Conservation (phyloP, 768 basidiomycete species). For the Glaciozyma martinii region DNA sequence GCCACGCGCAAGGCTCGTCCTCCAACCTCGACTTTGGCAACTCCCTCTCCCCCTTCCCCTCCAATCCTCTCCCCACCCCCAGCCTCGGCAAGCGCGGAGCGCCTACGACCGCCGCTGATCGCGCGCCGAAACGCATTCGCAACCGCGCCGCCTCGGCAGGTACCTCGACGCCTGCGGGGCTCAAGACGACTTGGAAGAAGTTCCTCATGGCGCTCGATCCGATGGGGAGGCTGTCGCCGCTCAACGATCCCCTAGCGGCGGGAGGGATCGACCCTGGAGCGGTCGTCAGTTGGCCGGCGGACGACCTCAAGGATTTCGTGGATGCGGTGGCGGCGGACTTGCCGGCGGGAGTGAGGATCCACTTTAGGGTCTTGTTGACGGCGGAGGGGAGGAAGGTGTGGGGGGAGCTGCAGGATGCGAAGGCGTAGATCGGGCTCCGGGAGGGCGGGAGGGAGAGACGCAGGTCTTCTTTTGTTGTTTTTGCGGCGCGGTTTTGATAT, state of each 20-base stretch:
- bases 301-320: not conserved
- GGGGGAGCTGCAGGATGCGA: not conserved
- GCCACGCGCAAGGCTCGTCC: not conserved
- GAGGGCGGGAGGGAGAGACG: too few relatives aligned
- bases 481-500: too few relatives aligned
- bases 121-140: not conserved
- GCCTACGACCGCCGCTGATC: not conserved
- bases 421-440: not conserved
- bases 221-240: not conserved
- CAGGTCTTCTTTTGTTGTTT: too few relatives aligned
- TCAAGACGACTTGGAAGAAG: not conserved
- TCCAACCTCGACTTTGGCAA: not conserved
- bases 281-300: not conserved
- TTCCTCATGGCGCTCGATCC: not conserved
- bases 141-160: not conserved
- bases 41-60: not conserved
- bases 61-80: not conserved
- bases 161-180: not conserved
- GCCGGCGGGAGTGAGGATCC: not conserved
- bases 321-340: not conserved
- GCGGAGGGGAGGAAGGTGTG: not conserved
- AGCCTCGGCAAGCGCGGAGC: not conserved
- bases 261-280: conserved; percentile 2
- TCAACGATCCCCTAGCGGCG: not conserved
- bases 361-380: not conserved